Base-by-base conservation (phyloP, 257 asterid species). In the Solanum corneliomulleri region DNA sequence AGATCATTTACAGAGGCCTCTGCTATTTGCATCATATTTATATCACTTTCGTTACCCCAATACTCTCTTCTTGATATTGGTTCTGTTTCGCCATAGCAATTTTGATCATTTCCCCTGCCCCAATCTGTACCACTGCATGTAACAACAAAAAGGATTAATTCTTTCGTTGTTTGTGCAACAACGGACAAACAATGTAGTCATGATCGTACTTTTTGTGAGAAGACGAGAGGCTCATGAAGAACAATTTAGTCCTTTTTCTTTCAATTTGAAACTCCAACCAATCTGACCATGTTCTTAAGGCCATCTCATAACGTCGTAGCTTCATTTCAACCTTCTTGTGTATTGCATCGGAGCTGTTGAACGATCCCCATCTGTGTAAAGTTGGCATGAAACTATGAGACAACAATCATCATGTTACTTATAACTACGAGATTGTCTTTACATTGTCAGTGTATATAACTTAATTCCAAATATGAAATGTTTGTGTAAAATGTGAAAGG, bases 201-300 rank as follows among this genome's bases (percentile, higher is more conserved):
- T 16, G 4, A 10, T 3, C 87, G 21, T 90, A 93, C 94, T 80
- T 20, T 75, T 49, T 64, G 76, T 91, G 95, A 86, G 64, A 69
- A 44, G 94, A 90, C 4, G 95, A 93, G 44, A 89, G 87, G 89
- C 95, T 91, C 91, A 88, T 91, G 91, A 90, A 93, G 88, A 93
- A 93, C 86, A 93, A 11, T 29, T 77, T 87, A 14, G 95, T 92
- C 70, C 85, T 91, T 23, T 88, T 83, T 80, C 87, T 75, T 35
- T 92, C 87, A 74, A 91, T 74, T 86, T 93, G 90, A 78, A 92
- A 64, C 4, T 90, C 94, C 87, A 93, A 62, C 95, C 95, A 92
- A 76, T 93, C 91, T 20, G 94, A 88, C 95, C 95, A 93, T 9
- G 94, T 92, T n/a, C 88, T 90, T 35, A 93, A 37, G 14, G 93